These are phyloP conservation scores for Nevesoporus exiguus DNA, from an alignment of 768 basidiomycete species.

Conservation along the genomic window DNA sequence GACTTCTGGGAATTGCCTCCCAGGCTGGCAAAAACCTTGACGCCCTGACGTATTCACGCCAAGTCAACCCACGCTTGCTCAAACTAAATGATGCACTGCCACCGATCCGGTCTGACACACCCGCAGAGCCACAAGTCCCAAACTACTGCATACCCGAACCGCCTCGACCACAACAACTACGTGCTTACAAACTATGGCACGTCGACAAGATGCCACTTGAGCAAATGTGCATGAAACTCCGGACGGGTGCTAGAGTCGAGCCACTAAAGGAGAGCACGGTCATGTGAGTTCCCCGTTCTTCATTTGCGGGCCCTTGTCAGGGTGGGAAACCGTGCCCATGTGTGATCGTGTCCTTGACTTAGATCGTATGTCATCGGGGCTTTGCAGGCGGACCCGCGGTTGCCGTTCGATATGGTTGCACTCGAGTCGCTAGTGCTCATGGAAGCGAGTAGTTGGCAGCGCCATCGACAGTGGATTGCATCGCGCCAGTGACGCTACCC, in stretches of 20 bases:
- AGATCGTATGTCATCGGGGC: conserved; percentile 45
- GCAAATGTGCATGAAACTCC: conserved; percentile 39
- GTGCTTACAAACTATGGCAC: conserved; percentile 47
- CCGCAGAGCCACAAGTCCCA: conserved; percentile 6
- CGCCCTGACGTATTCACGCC: conserved; percentile 22
- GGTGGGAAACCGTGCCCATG: background rate
- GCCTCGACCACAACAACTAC: conserved; percentile 36
- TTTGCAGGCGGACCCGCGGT: conserved; percentile 35
- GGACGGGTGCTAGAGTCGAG: conserved; percentile 29
- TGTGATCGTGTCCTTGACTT: background rate
- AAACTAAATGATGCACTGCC: background rate
- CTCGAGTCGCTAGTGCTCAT: conserved; percentile 37
- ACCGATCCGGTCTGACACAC: background rate
- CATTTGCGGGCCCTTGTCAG: background rate
- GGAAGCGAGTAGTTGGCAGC: conserved; percentile 41
- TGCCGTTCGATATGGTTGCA: conserved; percentile 35
- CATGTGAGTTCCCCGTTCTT: conserved; percentile 35
- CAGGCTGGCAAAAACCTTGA: conserved; percentile 18
- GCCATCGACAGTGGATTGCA: conserved; percentile 39
- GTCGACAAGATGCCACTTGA: conserved; percentile 32
- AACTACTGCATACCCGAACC: conserved; percentile 28
- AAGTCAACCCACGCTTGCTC: conserved; percentile 19
- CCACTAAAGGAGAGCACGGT: conserved; percentile 46
- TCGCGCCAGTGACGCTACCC: conserved; percentile 17
- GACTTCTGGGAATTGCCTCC: conserved; percentile 33